Conservation (phyloP, 371 early-diverging fungal species). For the Actinomortierella wolfii region DNA sequence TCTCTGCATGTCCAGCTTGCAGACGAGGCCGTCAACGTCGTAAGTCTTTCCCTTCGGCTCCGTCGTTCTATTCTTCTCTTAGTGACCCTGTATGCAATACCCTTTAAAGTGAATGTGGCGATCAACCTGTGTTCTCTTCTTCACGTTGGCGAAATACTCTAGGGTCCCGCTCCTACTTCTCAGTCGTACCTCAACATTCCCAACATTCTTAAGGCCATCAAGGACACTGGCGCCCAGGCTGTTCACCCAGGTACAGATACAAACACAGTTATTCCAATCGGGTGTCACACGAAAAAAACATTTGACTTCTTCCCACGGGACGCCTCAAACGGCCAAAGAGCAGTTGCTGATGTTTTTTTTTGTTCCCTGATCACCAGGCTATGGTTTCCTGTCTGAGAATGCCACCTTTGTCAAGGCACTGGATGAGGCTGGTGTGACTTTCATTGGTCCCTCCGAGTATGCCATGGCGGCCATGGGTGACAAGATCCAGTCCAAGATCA, state of each 20-base stretch:
- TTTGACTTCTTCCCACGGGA: too few relatives aligned
- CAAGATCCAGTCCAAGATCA: slow-evolving; percentile 89
- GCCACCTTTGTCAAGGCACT: slow-evolving; percentile 75
- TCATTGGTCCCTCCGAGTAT: slow-evolving; percentile 78
- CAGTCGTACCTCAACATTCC: slow-evolving; percentile 66
- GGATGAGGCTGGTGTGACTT: slow-evolving; percentile 67
- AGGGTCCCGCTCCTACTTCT: slow-evolving; percentile 67
- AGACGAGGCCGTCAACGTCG: slow-evolving; percentile 70
- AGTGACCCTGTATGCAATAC: too few relatives aligned
- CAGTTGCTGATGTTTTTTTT: too few relatives aligned
- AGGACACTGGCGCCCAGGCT: slow-evolving; percentile 66
- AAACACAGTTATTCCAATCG: not conserved
- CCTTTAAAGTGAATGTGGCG: too few relatives aligned
- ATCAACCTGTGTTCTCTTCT: too few relatives aligned
- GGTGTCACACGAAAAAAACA: not conserved
- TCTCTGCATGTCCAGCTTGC: slow-evolving; percentile 76
- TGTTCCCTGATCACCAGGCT: slow-evolving; percentile 71
- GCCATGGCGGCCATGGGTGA: slow-evolving; percentile 94
- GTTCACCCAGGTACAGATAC: slow-evolving; percentile 63
- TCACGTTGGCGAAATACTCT: too few relatives aligned
- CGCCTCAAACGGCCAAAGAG: too few relatives aligned
- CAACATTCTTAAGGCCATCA: slow-evolving; percentile 58
- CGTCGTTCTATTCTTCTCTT: too few relatives aligned
- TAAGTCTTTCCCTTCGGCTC: slow-evolving; percentile 33
- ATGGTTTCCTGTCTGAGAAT: slow-evolving; percentile 91